Conservation (phyloP, 352 stramenopile genomes). For the Proteromonas lacertae region DNA sequence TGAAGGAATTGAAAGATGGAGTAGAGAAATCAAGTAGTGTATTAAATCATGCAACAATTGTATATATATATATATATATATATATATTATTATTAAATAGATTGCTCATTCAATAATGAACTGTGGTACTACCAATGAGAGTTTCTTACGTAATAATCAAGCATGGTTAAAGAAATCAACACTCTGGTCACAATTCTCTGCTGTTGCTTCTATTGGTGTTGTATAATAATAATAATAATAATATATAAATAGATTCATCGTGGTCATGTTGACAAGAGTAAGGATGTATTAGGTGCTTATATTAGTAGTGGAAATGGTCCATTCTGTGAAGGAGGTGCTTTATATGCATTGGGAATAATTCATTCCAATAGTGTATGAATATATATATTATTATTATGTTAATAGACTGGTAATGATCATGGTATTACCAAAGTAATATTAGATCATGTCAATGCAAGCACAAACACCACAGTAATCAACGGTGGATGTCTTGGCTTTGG, state of each 20-base stretch:
- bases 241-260: too few relatives aligned
- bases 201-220: conserved; percentile 81
- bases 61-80: too few relatives aligned
- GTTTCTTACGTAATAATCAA: conserved; percentile 85
- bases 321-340: conserved; percentile 77
- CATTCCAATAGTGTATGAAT: conserved; percentile 70
- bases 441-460: conserved; percentile 26
- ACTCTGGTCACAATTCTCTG: conserved; percentile 97
- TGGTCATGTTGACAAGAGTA: conserved; percentile 79
- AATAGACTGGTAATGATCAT: neutral
- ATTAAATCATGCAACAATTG: conserved; percentile 81
- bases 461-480: conserved; percentile 85
- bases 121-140: conserved; percentile 76
- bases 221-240: too few relatives aligned
- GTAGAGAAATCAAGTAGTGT: conserved; percentile 75
- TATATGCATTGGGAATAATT: conserved; percentile 91
- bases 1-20: conserved; percentile 64
- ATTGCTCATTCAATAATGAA: conserved; percentile 82
- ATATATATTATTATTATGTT: too few relatives aligned
- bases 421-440: conserved; percentile 23
- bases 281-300: conserved; percentile 84
- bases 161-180: conserved; percentile 92
- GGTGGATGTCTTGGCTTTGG: conserved; percentile 80
- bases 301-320: conserved; percentile 50
- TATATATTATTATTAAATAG: too few relatives aligned